Evolutionary conservation across 176 grass and related monocot species (phyloP).

Genomic region (Themeda triandra): DNA sequence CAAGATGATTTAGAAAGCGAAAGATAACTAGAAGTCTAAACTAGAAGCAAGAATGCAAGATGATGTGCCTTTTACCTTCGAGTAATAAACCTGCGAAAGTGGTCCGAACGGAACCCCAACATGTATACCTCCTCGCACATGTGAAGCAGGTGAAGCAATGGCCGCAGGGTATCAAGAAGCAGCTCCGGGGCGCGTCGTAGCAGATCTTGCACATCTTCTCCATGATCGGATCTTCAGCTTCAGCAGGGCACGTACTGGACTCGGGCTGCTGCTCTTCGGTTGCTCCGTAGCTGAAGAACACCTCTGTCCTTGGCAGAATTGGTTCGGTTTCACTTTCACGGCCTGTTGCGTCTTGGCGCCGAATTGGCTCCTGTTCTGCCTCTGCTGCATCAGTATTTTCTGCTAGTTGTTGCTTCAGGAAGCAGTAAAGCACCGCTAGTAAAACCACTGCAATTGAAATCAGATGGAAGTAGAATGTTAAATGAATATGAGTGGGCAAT

Average conservation of each 20-base stretch:
- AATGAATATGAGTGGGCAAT: neutral
- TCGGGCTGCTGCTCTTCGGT: neutral
- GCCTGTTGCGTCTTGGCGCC: neutral
- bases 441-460: neutral
- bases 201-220: conserved; percentile 14
- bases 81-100: too few species aligned
- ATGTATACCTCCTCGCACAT: conserved; percentile 11
- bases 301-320: neutral
- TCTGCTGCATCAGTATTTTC: neutral
- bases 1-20: too few species aligned
- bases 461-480: neutral
- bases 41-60: neutral
- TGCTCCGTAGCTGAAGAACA: neutral
- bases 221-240: neutral
- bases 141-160: conserved; percentile 21
- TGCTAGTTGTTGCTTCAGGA: neutral
- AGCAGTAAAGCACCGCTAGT: neutral
- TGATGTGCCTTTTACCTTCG: neutral
- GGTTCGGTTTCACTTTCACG: neutral
- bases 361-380: neutral
- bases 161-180: conserved; percentile 25
- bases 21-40: neutral
- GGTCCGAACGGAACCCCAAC: too few species aligned
- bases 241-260: neutral
- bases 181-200: conserved; percentile 18